Evolutionary conservation across 2,329 filamentous ascomycete species (phyloP).

Genomic region (Talaromyces funiculosus): DNA sequence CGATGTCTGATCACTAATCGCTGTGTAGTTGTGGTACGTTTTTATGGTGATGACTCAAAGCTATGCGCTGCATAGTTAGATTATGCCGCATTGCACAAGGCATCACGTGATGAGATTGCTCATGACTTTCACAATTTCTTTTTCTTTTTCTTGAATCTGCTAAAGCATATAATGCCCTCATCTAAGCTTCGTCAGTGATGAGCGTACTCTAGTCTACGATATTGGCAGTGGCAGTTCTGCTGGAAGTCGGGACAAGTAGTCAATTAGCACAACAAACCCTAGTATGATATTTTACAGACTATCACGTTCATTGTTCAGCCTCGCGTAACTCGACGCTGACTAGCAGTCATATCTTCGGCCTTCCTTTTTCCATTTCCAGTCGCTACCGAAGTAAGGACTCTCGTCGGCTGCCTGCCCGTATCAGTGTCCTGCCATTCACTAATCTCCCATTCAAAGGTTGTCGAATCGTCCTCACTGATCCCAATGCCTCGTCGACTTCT

Average conservation of each 20-base stretch:
- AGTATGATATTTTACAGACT: neutral
- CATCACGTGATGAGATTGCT: neutral
- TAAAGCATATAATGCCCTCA: no score
- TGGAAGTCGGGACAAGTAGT: neutral
- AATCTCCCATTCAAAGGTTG: slow-evolving; percentile 76
- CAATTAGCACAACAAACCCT: neutral
- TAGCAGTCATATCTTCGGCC: slow-evolving; percentile 7
- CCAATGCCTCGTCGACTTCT: slow-evolving; percentile 54
- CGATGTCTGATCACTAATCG: neutral
- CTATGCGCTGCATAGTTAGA: neutral
- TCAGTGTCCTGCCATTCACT: slow-evolving; percentile 58
- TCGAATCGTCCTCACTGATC: slow-evolving; percentile 57
- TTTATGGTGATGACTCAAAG: neutral
- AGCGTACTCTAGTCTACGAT: neutral
- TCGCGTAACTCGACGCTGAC: neutral
- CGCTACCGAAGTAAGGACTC: neutral
- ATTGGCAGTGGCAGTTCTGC: neutral
- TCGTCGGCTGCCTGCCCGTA: slow-evolving; percentile 5
- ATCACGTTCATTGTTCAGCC: neutral
- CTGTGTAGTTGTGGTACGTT: neutral
- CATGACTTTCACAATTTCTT: neutral
- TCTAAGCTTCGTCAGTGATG: no score
- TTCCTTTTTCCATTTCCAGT: slow-evolving; percentile 10
- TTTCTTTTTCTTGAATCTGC: neutral
- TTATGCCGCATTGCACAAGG: neutral